Base-by-base conservation (phyloP, 768 basidiomycete genomes). In the Hygrophoropsis aurantiaca region DNA sequence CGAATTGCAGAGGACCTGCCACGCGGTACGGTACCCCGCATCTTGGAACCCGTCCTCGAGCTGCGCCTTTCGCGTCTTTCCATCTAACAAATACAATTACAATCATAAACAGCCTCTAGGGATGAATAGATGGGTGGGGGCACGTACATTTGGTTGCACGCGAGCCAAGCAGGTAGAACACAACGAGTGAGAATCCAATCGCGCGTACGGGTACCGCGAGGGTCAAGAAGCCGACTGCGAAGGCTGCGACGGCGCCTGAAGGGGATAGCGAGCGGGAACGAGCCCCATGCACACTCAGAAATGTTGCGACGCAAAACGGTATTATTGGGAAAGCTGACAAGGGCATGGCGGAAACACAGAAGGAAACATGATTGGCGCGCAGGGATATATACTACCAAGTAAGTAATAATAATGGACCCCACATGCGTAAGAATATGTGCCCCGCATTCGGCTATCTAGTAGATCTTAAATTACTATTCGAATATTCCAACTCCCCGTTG, bases 1-100 rank as follows among this genome's bases (percentile, higher is more conserved):
- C 27, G 88, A 88, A 61, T 93, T 94, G 70, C 82, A 85, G 9
- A 94, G 65, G 18, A 93, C 93, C 67, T 95, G 94, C 71, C 81
- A 79, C 13, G 82, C 87, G 24, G 71, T 78, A 36, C 94, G 76
- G 60, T 92, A 82, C 0, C 91, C 94, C 11, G 75, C 75, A 43
- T 80, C 81, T 40, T 85, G 78, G 57, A 87, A 82, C 0, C 87
- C 90, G 34, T 88, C 87, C 62, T 94, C 91, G 30, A 94, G 74
- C 50, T 72, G 70, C 3, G 79, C 77, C 62, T 97, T 97, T 43
- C 74, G 72, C 42, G 79, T 71, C 67, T 85, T 93, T 46, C 91
- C 85, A 51, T 85, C 87, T 84, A 40, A 5, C 15, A 20, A 15
- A 11, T 18, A 13, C 16, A 7, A 30, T 30, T 40, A 56, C 50